Evolutionary conservation across 768 basidiomycete genomes (phyloP), one percentile per base, ranked within the genome.

Genomic region (Hortiboletus campestris): DNA sequence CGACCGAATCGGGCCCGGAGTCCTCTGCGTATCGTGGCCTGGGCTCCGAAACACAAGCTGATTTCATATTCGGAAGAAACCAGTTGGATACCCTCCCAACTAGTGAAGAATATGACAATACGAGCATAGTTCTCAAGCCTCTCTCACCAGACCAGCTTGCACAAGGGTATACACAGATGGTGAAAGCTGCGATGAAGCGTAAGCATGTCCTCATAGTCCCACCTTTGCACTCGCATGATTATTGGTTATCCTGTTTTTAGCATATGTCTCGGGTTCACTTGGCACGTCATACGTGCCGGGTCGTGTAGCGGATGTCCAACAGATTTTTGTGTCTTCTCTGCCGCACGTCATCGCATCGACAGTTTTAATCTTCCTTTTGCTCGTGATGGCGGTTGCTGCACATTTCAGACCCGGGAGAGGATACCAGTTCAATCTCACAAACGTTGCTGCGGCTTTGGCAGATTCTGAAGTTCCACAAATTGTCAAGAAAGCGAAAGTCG

Each of bases 181-280:
- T 57, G 46, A 60, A 29, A 45, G 49, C 61, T 1, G 53, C 61
- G 14, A 62, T 62, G 58, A 62, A 62, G 17, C 58, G 61, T 62
- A 32, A 51, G 61, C 35, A 36, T 39, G 11, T 44, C 10, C 48
- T 43, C 13, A 8, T 44, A 13, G 13, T n/a, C 44, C 17, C 7
- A 11, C 17, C 29, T 31, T 10, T 7, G 20, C 29, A 14, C 10
- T 36, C 22, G 28, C 19, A 16, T 56, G 36, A 38, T 22, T 34
- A 9, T 2, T 2, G 29, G n/a, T 22, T 1, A 25, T 35, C 28
- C 14, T 28, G 17, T 36, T 53, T n/a, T 44, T 25, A 62, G 60
- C 55, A 2, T 60, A 62, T 25, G 34, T 62, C 38, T 51, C 58
- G 5, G 58, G 60, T 20, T 39, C 31, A 3, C 60, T 61, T 16